Evolutionary conservation across 78 protist species (phyloP).

Genomic region (Tieghemostelium lacteum): DNA sequence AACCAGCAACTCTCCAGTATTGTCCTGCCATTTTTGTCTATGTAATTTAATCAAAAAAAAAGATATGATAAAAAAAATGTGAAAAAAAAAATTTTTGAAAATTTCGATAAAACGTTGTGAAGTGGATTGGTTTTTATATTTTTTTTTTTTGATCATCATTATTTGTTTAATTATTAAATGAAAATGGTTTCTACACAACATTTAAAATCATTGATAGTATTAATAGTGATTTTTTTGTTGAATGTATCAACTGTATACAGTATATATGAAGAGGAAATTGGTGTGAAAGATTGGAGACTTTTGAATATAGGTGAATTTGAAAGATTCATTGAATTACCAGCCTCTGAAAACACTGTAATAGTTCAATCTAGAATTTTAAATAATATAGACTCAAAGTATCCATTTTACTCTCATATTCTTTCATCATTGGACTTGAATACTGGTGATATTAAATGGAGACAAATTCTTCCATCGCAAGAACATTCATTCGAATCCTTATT

Average conservation of each 20-base stretch:
- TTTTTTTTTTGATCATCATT: neutral
- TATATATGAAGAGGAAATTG: constrained; percentile 41
- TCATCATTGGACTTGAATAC: neutral
- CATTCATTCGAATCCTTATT: constrained; percentile 25
- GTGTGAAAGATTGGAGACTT: constrained; percentile 23
- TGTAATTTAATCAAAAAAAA: neutral
- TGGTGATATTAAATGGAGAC: constrained; percentile 64
- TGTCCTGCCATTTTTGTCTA: constrained; percentile 66
- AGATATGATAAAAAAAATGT: neutral
- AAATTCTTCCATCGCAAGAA: constrained; percentile 63
- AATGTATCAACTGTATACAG: neutral
- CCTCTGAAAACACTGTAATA: neutral
- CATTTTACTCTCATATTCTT: neutral
- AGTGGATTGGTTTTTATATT: neutral
- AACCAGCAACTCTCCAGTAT: constrained; percentile 83
- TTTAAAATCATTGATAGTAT: too few species aligned
- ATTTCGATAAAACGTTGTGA: neutral
- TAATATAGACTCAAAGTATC: neutral
- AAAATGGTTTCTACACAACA: too few species aligned
- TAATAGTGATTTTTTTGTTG: neutral
- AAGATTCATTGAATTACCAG: neutral
- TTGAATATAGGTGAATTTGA: constrained; percentile 34
- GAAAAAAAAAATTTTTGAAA: neutral
- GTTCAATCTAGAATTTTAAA: constrained; percentile 24
- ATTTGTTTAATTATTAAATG: neutral